Evolutionary conservation across 495 filamentous ascomycete species (phyloP).

Genomic region (Hyphodiscus hymeniophilus): DNA sequence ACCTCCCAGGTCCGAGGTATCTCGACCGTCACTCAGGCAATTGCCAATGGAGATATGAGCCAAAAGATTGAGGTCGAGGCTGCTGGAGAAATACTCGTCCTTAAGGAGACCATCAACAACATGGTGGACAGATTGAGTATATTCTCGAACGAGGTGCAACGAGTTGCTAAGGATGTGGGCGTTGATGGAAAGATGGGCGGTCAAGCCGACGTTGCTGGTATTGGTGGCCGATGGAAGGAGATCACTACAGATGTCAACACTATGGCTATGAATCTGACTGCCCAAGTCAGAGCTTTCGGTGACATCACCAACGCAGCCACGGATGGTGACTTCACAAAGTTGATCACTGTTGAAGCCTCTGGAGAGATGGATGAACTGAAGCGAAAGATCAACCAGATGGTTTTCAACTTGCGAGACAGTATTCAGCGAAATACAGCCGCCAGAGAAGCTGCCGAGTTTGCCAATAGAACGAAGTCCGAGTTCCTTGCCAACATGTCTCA

Average conservation of each 20-base stretch:
- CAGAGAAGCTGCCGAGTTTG: constrained; percentile 90
- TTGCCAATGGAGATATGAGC: constrained; percentile 87
- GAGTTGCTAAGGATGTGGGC: constrained; percentile 93
- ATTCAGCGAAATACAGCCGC: constrained; percentile 97
- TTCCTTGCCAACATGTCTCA: constrained; percentile 99
- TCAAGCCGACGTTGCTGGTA: constrained; percentile 89
- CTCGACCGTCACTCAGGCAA: constrained; percentile 93
- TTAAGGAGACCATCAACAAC: constrained; percentile 98
- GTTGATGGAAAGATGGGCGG: constrained; percentile 99
- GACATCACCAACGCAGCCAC: constrained; percentile 97
- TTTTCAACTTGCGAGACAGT: constrained; percentile 88
- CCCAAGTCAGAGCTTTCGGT: constrained; percentile 94
- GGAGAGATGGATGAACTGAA: constrained; percentile 99
- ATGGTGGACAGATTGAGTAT: constrained; percentile 96
- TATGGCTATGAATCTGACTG: constrained; percentile 96
- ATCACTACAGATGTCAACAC: constrained; percentile 98
- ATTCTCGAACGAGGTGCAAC: constrained; percentile 94
- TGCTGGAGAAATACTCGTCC: constrained; percentile 84
- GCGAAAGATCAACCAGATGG: constrained; percentile 99
- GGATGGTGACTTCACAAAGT: constrained; percentile 92
- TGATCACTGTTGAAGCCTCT: constrained; percentile 96
- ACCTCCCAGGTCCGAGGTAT: constrained; percentile 94
- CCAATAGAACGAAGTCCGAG: constrained; percentile 97
- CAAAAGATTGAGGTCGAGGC: constrained; percentile 95
- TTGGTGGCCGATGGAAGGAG: constrained; percentile 95